phyloP scores from a whole-genome alignment of 1,284 basidiomycete genomes.

The Schizophyllum commune region DNA sequence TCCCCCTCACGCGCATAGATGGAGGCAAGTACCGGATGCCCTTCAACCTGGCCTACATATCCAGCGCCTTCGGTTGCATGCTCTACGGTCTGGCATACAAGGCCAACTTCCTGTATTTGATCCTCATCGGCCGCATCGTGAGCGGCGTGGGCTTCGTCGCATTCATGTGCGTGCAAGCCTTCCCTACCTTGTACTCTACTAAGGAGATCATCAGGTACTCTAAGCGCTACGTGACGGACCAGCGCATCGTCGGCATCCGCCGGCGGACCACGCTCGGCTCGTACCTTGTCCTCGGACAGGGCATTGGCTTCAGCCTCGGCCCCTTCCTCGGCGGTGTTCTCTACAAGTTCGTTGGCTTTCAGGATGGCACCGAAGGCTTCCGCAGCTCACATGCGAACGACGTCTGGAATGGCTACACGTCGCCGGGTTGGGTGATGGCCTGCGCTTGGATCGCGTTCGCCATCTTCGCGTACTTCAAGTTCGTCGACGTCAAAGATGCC shows the following conservation, averaged over 20 bases:
- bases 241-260: slow-evolving; percentile 57
- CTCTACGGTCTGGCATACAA: slow-evolving; percentile 35
- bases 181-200: too few relatives aligned
- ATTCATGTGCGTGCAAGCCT: slow-evolving; percentile 37
- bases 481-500: slow-evolving; percentile 40
- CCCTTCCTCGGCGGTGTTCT: slow-evolving; percentile 62
- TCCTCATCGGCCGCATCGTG: slow-evolving; percentile 41
- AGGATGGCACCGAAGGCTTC: neutral
- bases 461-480: slow-evolving; percentile 32
- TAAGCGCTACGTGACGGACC: slow-evolving; percentile 60
- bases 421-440: slow-evolving; percentile 63
- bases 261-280: slow-evolving; percentile 56
- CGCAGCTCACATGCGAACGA: neutral
- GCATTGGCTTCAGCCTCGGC: slow-evolving; percentile 54
- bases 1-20: slow-evolving; percentile 52
- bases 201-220: too few relatives aligned
- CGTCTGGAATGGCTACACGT: slow-evolving; percentile 52
- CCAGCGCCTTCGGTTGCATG: slow-evolving; percentile 30
- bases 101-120: slow-evolving; percentile 35
- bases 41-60: slow-evolving; percentile 33
- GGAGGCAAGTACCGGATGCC: slow-evolving; percentile 46
- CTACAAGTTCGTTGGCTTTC: slow-evolving; percentile 31
- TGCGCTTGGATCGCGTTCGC: slow-evolving; percentile 46
- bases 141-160: slow-evolving; percentile 39
- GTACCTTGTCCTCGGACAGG: slow-evolving; percentile 59